These are phyloP conservation scores for Botrytis medusae DNA, from an alignment of 2,329 filamentous ascomycete species.

Conservation along the genomic window DNA sequence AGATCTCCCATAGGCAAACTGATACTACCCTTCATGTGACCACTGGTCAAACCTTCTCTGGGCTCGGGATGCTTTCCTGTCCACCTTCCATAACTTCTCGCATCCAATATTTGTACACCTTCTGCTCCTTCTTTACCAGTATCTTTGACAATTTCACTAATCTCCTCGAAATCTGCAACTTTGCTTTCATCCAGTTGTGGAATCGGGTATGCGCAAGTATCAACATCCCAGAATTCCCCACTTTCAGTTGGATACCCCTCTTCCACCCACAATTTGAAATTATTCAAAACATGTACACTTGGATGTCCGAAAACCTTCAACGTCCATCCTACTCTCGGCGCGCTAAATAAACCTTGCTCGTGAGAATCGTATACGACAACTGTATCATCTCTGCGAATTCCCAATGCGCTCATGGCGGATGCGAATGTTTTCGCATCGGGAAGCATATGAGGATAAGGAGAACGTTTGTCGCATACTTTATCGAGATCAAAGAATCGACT, in stretches of 20 bases:
- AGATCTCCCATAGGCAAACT: slow-evolving; percentile 78
- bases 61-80: slow-evolving; percentile 83
- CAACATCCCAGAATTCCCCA: slow-evolving; percentile 69
- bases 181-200: slow-evolving; percentile 58
- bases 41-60: slow-evolving; percentile 78
- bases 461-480: slow-evolving; percentile 81
- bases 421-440: slow-evolving; percentile 79
- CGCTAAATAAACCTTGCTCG: slow-evolving; percentile 91
- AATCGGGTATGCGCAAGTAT: slow-evolving; percentile 64
- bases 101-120: slow-evolving; percentile 86
- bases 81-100: slow-evolving; percentile 76
- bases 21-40: slow-evolving; percentile 87
- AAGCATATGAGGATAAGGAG: slow-evolving; percentile 95
- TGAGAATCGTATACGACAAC: slow-evolving; percentile 93
- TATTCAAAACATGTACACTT: slow-evolving; percentile 88
- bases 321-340: slow-evolving; percentile 92
- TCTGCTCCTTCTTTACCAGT: slow-evolving; percentile 80
- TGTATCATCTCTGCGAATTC: slow-evolving; percentile 82
- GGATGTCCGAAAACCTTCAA: slow-evolving; percentile 85
- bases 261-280: slow-evolving; percentile 92
- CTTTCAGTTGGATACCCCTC: slow-evolving; percentile 78
- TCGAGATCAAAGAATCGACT: slow-evolving; percentile 97
- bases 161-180: slow-evolving; percentile 79
- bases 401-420: slow-evolving; percentile 82
- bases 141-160: slow-evolving; percentile 74